Evolutionary conservation across 805 yeast genomes (phyloP).

Genomic region (Alloascoidea africana): DNA sequence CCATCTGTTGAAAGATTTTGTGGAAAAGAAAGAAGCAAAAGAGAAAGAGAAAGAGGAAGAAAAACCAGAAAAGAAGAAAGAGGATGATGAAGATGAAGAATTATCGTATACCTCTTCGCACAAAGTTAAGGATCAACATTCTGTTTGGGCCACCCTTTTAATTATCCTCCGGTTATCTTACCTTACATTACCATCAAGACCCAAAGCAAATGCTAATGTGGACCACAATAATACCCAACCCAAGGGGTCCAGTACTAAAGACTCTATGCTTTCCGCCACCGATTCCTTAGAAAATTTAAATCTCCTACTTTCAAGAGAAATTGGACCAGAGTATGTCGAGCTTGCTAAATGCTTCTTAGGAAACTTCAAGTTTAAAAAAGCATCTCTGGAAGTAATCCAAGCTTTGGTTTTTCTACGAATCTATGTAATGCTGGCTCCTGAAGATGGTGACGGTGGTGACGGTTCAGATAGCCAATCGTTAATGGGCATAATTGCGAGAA

Average conservation of each 20-base stretch:
- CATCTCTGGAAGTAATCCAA: conserved; percentile 29
- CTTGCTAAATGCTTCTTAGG: conserved; percentile 18
- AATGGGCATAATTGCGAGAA: conserved; percentile 24
- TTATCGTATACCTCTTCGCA: neutral
- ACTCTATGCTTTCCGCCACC: too few species aligned
- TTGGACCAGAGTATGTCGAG: conserved; percentile 21
- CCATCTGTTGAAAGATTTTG: neutral
- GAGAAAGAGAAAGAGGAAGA: neutral
- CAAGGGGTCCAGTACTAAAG: too few species aligned
- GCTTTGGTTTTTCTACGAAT: conserved; percentile 25
- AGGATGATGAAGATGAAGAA: too few species aligned
- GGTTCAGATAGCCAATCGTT: conserved; percentile 26
- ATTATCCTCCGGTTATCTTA: neutral
- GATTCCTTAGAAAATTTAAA: too few species aligned
- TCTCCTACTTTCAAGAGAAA: conserved; percentile 5
- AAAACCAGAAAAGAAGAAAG: neutral
- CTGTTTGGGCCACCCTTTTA: neutral
- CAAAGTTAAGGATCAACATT: neutral
- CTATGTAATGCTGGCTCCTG: conserved; percentile 30
- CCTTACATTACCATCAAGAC: neutral
- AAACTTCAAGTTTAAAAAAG: conserved; percentile 17
- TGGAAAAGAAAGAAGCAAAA: neutral
- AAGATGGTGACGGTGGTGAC: conserved; percentile 22
- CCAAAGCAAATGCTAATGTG: too few species aligned
- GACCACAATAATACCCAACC: too few species aligned